Evolutionary conservation across 257 asterid species (phyloP), one percentile per base, ranked within the genome.

Genomic region (Galeopsis tetrahit): DNA sequence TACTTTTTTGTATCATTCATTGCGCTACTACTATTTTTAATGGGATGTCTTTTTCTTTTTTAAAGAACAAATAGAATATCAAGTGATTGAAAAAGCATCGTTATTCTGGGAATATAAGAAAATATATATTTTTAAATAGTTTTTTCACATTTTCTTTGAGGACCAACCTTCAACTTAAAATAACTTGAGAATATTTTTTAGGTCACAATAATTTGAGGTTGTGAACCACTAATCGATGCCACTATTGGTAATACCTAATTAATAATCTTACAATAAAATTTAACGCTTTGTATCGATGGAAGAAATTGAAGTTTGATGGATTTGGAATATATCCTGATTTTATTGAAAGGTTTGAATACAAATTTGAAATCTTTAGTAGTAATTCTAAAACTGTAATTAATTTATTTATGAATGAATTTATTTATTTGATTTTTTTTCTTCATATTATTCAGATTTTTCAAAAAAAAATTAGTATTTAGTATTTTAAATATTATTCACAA

Each of bases 281-380:
- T 46, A 10, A 46, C 15, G 15, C 14, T 46, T n/a, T n/a, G 11
- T 52, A 15, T 49, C 21, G 7, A 14, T 49, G 28, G 21, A n/a
- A 48, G 53, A n/a, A 10, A 13, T 49, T n/a, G 56, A 49, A 49
- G 13, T 40, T 42, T n/a, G 57, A 14, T 11, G 17, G 56, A 73
- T 78, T 77, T 78, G 78, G 74, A 74, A 78, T 67, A 40, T 40
- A 40, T 6, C 7, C 44, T 40, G 10, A 40, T 65, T 21, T 21
- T n/a, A n/a, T n/a, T n/a, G n/a, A n/a, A n/a, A n/a, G n/a, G n/a
- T n/a, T n/a, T n/a, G n/a, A n/a, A n/a, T n/a, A n/a, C n/a, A n/a
- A n/a, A n/a, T n/a, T n/a, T n/a, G n/a, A n/a, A n/a, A n/a, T n/a
- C n/a, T n/a, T n/a, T n/a, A n/a, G n/a, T n/a, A n/a, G n/a, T n/a